Evolutionary conservation across 345 rosid species (phyloP), one percentile per base, ranked within the genome.

Genomic region (Populus davidiana): DNA sequence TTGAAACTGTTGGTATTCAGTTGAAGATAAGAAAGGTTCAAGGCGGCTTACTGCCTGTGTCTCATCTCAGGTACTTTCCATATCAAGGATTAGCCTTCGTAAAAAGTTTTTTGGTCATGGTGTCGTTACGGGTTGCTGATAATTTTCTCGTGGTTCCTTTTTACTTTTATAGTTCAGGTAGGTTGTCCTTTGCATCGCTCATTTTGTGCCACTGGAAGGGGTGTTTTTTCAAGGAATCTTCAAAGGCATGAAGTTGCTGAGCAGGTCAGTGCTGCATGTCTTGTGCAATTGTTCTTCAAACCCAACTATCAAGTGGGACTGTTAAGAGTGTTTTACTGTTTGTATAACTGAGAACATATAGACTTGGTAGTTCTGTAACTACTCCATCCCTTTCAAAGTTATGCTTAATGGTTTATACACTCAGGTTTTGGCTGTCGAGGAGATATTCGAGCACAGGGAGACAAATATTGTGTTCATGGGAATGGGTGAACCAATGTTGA

Each of bases 191-290:
- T 96, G 80, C 94, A 90, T 61, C 92, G 98, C 86, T 96, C 97
- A n/a, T 96, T 96, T 82, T 93, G 98, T 89, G 98, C 99, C 77
- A 93, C 99, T 49, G 99, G 98, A 56, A 96, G 92, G 84, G 99
- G 99, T 69, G 99, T 98, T 23, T 96, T 82, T 83, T 92, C 97
- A 44, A 90, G 99, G 81, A 96, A 96, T 86, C 99, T 96, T 77
- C 75, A 82, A 65, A 78, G 91, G 71, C 99, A 96, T 82, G 99
- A 93, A 81, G 93, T 96, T 76, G 79, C 93, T 70, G 97, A 92
- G 87, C 99, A 96, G 98, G 98, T 93, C 10, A 67, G 47, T 47
- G 36, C 74, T 43, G 33, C 4, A 18, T 64, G 74, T 77, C 21
- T 74, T 54, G 29, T 23, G 2, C 71, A 70, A 78, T 75, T 44